A percentile compares a stretch with the other conserved stretches of the same genome.
Evolutionary conservation across 148 eudicot species (phyloP).

Genomic region (Gaultheria prostrata): DNA sequence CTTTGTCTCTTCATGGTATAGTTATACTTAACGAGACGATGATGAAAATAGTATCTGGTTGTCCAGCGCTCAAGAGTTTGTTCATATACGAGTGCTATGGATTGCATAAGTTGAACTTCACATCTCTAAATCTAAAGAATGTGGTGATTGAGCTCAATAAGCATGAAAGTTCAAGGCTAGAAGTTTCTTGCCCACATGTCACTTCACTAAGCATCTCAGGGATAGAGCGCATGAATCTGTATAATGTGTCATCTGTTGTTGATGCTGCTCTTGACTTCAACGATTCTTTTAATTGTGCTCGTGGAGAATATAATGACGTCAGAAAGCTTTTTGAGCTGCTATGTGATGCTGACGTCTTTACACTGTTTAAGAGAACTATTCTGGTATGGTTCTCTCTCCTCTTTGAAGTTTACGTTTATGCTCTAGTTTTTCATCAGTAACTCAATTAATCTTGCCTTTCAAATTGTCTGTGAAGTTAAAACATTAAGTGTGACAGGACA

Average conservation of each 20-base stretch:
- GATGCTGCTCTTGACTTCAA: slow-evolving; percentile 7
- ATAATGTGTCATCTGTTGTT: slow-evolving; percentile 10
- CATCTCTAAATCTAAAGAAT: slow-evolving; percentile 9
- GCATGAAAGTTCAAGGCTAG: background rate
- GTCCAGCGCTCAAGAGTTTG: slow-evolving; percentile 24
- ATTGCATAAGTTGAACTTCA: slow-evolving; percentile 10
- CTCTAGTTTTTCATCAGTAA: background rate
- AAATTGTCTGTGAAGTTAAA: background rate
- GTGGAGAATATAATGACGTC: slow-evolving; percentile 15
- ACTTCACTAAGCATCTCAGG: slow-evolving; percentile 15
- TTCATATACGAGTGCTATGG: slow-evolving; percentile 7
- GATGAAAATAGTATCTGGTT: slow-evolving; percentile 17
- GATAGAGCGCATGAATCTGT: background rate
- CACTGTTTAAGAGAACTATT: background rate
- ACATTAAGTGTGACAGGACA: background rate
- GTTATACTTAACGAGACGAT: slow-evolving; percentile 8
- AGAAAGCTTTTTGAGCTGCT: slow-evolving; percentile 14
- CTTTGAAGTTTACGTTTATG: background rate
- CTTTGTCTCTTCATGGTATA: slow-evolving; percentile 12
- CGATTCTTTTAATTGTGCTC: background rate
- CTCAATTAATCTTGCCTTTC: background rate
- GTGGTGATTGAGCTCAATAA: slow-evolving; percentile 16
- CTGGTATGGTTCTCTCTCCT: background rate
- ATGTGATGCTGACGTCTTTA: slow-evolving; percentile 10
- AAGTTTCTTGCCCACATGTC: slow-evolving; percentile 16